Conservation (phyloP, 371 early-diverging fungal genomes). For the Mortierella sp. region DNA sequence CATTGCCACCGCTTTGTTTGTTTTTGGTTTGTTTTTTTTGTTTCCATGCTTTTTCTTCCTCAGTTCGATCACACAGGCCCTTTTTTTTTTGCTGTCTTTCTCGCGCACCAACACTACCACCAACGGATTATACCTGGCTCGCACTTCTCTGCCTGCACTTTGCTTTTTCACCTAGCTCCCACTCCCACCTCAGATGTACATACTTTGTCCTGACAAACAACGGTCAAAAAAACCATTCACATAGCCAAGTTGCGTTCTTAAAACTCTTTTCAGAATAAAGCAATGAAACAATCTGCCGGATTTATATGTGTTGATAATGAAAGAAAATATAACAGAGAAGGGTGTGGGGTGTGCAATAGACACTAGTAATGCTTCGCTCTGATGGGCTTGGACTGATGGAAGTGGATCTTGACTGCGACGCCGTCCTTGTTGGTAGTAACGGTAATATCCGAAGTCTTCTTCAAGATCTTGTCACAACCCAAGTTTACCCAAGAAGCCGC, state of each 20-base stretch:
- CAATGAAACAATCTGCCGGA: no score
- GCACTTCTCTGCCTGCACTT: not conserved
- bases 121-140: not conserved
- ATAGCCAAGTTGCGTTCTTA: no score
- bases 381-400: slow-evolving; percentile 34
- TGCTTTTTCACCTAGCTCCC: not conserved
- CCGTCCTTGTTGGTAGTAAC: slow-evolving; percentile 23
- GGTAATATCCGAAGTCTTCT: slow-evolving; percentile 29
- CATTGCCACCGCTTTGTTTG: not conserved
- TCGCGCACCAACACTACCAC: not conserved
- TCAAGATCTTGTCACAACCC: slow-evolving; percentile 33
- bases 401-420: slow-evolving; percentile 20
- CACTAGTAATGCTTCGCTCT: not conserved
- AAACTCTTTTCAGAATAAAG: not conserved
- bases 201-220: not conserved
- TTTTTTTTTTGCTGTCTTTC: not conserved
- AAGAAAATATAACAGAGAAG: not conserved
- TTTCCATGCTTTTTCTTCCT: not conserved
- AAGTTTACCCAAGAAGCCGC: slow-evolving; percentile 32
- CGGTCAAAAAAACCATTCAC: not conserved
- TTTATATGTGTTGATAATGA: not conserved
- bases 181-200: not conserved
- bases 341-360: not conserved
- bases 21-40: not conserved
- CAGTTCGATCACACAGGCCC: not conserved